phyloP scores from a whole-genome alignment of 306 rosid genomes.

The Senna tora region DNA sequence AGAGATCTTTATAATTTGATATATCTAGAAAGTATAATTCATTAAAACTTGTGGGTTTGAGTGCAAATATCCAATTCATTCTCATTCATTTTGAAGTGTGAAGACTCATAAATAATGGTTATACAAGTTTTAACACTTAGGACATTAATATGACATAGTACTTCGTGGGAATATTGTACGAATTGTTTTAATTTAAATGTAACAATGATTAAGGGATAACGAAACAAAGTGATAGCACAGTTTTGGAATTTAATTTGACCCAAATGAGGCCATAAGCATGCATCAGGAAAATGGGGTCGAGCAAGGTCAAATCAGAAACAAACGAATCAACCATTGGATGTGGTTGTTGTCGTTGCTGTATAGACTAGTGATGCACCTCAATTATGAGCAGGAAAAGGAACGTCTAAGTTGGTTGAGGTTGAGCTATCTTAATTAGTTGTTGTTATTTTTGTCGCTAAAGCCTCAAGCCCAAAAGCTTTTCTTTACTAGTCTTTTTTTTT shows the following conservation, averaged over 20 bases:
- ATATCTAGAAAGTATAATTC: no score
- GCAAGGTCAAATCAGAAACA: neutral
- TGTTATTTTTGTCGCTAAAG: slow-evolving; percentile 31
- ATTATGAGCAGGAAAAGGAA: neutral
- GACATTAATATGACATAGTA: no score
- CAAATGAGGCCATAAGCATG: neutral
- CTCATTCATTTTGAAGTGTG: no score
- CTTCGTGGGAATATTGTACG: neutral
- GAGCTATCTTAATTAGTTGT: slow-evolving; percentile 44
- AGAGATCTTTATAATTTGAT: no score
- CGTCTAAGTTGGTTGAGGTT: slow-evolving; percentile 46
- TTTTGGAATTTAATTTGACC: neutral
- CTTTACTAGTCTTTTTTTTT: no score
- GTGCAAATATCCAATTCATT: no score
- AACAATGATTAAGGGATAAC: neutral
- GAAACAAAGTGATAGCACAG: neutral
- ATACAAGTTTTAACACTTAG: no score
- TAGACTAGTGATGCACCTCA: neutral
- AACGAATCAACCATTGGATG: slow-evolving; percentile 21
- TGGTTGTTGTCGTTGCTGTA: neutral
- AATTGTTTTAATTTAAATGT: neutral
- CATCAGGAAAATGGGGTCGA: no score
- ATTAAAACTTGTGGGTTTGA: no score
- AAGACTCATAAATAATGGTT: no score
- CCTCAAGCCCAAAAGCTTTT: no score